phyloP scores from a whole-genome alignment of 2,329 filamentous ascomycete genomes.

The Colletotrichum noveboracense region DNA sequence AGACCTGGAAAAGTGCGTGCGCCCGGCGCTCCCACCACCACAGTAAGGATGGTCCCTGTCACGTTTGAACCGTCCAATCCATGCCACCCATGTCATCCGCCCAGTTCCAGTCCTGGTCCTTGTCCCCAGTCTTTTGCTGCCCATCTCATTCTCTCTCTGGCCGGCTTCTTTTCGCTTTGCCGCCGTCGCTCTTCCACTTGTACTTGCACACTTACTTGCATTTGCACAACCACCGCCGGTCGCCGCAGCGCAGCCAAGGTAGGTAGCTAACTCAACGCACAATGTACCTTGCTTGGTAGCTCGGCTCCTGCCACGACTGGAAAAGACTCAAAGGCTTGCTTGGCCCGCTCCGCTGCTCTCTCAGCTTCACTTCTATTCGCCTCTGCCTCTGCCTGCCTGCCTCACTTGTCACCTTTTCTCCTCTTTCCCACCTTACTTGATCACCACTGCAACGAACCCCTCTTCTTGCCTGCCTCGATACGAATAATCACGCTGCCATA shows the following conservation, averaged over 20 bases:
- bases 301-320: constrained; percentile 9
- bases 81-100: constrained; percentile 18
- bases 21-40: background rate
- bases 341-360: background rate
- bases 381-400: background rate
- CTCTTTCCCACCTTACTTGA: background rate
- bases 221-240: background rate
- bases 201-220: background rate
- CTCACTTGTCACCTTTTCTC: background rate
- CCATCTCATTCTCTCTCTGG: background rate
- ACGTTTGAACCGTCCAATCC: constrained; percentile 9
- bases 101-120: constrained; percentile 13
- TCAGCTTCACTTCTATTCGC: background rate
- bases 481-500: background rate
- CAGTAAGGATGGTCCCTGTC: constrained; percentile 5
- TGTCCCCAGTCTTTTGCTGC: constrained; percentile 14
- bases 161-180: constrained; percentile 9
- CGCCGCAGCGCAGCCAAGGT: background rate
- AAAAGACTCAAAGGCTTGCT: constrained; percentile 12
- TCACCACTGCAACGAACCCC: background rate
- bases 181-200: background rate
- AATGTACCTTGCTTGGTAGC: background rate
- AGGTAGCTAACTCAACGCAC: background rate
- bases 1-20: background rate
- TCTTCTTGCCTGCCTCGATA: background rate